Conservation (phyloP, 805 yeast genomes). For the Cyberlindnera xylosilytica region DNA sequence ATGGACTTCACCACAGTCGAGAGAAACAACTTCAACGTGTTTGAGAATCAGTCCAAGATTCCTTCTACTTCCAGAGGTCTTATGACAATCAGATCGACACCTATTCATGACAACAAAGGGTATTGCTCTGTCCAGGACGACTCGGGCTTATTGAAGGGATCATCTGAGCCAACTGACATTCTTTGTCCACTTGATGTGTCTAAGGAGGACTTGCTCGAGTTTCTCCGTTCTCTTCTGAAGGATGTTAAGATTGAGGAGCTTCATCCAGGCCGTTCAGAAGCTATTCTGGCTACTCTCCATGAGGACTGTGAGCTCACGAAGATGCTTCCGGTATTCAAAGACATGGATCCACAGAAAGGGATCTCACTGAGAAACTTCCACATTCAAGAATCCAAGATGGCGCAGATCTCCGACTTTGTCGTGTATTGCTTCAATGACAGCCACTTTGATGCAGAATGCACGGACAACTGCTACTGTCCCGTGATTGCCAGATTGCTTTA, state of each 20-base stretch:
- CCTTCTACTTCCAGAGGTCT: conserved; percentile 22
- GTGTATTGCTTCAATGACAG: conserved; percentile 62
- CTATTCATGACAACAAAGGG: conserved; percentile 25
- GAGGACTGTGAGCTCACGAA: conserved; percentile 29
- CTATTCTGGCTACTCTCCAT: conserved; percentile 17
- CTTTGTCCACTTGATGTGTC: conserved; percentile 47
- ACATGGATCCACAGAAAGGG: conserved; percentile 67
- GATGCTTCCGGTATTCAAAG: conserved; percentile 50
- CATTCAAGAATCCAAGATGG: conserved; percentile 78
- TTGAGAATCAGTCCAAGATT: conserved; percentile 21
- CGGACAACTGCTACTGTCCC: conserved; percentile 34
- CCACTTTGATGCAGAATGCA: conserved; percentile 26
- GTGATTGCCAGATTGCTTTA: conserved; percentile 39
- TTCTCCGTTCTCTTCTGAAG: conserved; percentile 19
- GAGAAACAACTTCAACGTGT: conserved; percentile 21
- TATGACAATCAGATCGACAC: conserved; percentile 27
- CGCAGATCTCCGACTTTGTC: conserved; percentile 69
- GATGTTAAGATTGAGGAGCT: conserved; percentile 21
- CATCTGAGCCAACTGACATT: conserved; percentile 52
- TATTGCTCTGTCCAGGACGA: conserved; percentile 11
- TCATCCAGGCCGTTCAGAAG: conserved; percentile 3
- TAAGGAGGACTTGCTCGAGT: conserved; percentile 32
- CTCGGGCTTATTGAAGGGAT: conserved; percentile 50
- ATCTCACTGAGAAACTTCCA: conserved; percentile 81
- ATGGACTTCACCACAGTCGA: conserved; percentile 22